Evolutionary conservation across 805 yeast genomes (phyloP), one percentile per base, ranked within the genome.

Genomic region (Lipomyces starkeyi): DNA sequence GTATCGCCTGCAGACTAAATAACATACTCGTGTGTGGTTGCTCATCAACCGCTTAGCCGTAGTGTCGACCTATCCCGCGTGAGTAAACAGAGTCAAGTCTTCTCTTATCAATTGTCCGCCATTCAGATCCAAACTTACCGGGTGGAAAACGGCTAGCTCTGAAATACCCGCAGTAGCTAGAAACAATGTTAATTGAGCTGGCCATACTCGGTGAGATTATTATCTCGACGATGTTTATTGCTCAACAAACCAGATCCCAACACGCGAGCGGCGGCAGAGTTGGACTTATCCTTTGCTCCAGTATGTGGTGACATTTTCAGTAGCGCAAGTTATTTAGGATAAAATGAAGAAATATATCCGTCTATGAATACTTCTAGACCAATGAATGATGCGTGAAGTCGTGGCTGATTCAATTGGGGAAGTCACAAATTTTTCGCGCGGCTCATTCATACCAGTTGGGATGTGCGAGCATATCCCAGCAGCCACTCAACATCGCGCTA

Each of bases 131-230:
- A 11, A n/a, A 22, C 76, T 4, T 71, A 75, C 97, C 25, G 99
- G 99, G 81, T 95, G 99, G 87, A 95, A 95, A 54, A 95, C 96
- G 65, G 90, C 97, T 74, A 95, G 90, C 82, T 95, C 99, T 76
- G 96, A 87, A 78, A 95, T 91, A 75, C 99, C 99, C 55, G 99
- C 99, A 25, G 97, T 64, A 40, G 67, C 68, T 64, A 57, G 20
- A 53, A n/a, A 27, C 22, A 54, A 37, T 22, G 29, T 40, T 22
- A 64, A 14, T 57, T 32, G 35, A 35, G 22, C 49, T 20, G 22
- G n/a, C 20, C 13, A n/a, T 29, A 9, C 14, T 11, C 43, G 7
- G 43, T 27, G 27, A 55, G 25, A 7, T 13, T 7, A 9, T 6
- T 4, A 55, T n/a, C 40, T 27, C 40, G 40, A 37, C 40, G 40